Evolutionary conservation across 2,329 filamentous ascomycete species (phyloP), one percentile per base, ranked within the genome.

Genomic region (Pseudocercospora crystallina): DNA sequence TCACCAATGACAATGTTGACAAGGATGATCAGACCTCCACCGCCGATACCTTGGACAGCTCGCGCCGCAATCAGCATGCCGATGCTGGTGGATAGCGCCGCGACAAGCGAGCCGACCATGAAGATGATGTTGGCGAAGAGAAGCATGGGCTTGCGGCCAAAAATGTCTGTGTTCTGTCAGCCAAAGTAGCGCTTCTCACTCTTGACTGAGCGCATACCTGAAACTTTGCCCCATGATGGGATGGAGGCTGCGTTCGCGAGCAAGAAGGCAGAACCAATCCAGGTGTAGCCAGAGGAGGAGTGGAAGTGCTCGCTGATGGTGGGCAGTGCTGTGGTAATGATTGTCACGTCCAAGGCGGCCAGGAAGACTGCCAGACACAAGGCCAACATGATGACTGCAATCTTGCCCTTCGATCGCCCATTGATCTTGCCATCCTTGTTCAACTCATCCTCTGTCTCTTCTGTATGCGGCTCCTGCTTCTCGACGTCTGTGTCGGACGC

Each of bases 1-100:
- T 86, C 83, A 5, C 77, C 78, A 48, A 87, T 83, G 57, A 74
- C 74, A 48, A 86, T 85, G 61, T 84, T 84, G 49, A 82, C 79
- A 40, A 86, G 66, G n/a, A 80, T 78, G 33, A 85, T 76, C 44
- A 86, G 69, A 2, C 83, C 84, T 47, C 84, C 84, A 32, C 80
- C 82, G 8, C 81, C 84, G 35, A 81, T 73, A 60, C 84, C 84
- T 63, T 87, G 84, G 32, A 86, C 72, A 0, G 80, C 79, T 62
- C 84, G 72, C 14, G 80, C 82, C 3, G 76, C 76, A 48, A 87
- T 78, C 32, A 86, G 73, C 79, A 86, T 84, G 26, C 77, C 72
- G 59, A 86, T 80, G 55, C 75, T 82, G 48, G 75, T 73, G 7
- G 80, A 73, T 20, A 84, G 61, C 1, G 76, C 83, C 34, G 80